These are phyloP conservation scores for Suhomyces sp. DNA, from an alignment of 805 yeast species.

Conservation along the genomic window DNA sequence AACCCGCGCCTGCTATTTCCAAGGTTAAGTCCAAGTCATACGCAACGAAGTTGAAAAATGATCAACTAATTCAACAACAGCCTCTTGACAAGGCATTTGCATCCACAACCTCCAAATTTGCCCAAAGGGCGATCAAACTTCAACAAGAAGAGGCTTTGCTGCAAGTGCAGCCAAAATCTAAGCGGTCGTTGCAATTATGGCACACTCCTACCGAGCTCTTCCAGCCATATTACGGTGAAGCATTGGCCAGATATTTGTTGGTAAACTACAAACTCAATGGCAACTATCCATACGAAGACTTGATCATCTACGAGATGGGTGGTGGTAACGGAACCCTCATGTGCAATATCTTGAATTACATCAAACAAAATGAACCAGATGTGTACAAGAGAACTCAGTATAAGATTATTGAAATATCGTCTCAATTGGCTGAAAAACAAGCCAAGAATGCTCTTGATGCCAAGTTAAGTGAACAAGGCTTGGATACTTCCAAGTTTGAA, in stretches of 20 bases:
- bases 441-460: conserved; percentile 31
- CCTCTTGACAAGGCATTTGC: conserved; percentile 14
- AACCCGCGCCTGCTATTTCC: background rate
- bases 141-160: conserved; percentile 21
- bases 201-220: conserved; percentile 88
- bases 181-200: conserved; percentile 66
- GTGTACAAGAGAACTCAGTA: conserved; percentile 68
- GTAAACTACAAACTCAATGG: conserved; percentile 65
- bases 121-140: conserved; percentile 23
- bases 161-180: conserved; percentile 14
- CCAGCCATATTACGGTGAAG: conserved; percentile 81
- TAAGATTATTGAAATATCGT: conserved; percentile 68
- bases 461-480: conserved; percentile 34
- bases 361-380: conserved; percentile 63
- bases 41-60: background rate
- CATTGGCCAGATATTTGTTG: conserved; percentile 75
- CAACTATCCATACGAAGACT: conserved; percentile 64
- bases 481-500: conserved; percentile 56
- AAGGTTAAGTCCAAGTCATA: background rate
- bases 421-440: conserved; percentile 60
- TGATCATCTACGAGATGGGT: conserved; percentile 82
- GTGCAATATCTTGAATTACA: conserved; percentile 67
- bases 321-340: conserved; percentile 89
- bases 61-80: conserved; percentile 1
- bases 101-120: conserved; percentile 24